phyloP scores from a whole-genome alignment of 2,329 filamentous ascomycete species.

The Microsporum ferrugineum region DNA sequence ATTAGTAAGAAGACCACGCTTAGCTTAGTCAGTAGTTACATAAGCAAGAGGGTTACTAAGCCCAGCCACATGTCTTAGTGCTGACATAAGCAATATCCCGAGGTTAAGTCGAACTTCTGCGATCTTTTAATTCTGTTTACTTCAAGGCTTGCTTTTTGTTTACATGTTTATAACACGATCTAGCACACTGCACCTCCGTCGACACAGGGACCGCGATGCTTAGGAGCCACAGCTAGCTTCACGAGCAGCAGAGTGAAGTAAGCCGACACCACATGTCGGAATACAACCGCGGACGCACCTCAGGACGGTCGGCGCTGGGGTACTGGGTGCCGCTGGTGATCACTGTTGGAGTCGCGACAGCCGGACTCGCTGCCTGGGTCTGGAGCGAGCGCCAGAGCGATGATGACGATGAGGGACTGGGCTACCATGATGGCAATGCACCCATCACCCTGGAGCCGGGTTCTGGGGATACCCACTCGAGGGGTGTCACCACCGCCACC shows the following conservation, averaged over 20 bases:
- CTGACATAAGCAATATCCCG: background rate
- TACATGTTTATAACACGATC: background rate
- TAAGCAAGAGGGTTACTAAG: background rate
- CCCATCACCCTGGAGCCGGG: constrained; percentile 19
- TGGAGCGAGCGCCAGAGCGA: constrained; percentile 79
- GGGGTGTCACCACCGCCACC: constrained; percentile 25
- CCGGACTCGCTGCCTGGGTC: constrained; percentile 78
- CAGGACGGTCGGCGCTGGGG: constrained; percentile 36
- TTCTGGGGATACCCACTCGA: constrained; percentile 16
- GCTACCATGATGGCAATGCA: constrained; percentile 27
- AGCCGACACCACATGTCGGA: constrained; percentile 26
- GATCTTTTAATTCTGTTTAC: background rate
- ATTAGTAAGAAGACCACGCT: too few species aligned
- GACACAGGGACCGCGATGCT: background rate
- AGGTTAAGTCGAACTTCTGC: background rate
- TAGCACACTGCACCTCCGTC: background rate
- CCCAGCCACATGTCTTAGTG: background rate
- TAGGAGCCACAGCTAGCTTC: background rate
- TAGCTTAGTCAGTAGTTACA: background rate
- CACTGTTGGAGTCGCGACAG: constrained; percentile 77
- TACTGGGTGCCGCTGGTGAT: constrained; percentile 85
- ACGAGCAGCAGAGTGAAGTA: background rate
- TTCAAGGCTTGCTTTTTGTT: background rate
- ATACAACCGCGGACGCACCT: constrained; percentile 26
- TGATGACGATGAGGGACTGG: constrained; percentile 53